A percentile compares a stretch with the other conserved stretches of the same genome.
Evolutionary conservation across 2,329 filamentous ascomycete genomes (phyloP).

Genomic region (Verticillium albo-atrum): DNA sequence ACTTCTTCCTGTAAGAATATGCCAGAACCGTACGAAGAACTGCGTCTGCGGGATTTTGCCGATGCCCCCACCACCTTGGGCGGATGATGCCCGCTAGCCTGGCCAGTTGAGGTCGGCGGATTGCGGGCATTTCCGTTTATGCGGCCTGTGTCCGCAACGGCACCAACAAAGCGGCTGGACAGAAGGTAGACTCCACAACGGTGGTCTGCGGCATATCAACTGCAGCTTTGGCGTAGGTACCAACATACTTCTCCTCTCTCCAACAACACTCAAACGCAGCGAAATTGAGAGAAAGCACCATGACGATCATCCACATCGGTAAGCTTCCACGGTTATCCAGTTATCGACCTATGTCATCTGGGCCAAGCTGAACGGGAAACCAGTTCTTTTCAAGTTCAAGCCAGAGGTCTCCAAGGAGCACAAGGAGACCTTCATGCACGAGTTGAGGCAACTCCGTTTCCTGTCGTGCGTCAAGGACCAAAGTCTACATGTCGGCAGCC

Average conservation of each 20-base stretch:
- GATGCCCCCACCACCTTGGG: too few species aligned
- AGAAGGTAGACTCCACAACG: neutral
- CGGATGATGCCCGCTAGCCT: too few species aligned
- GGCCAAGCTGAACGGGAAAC: neutral
- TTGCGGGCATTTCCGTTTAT: neutral
- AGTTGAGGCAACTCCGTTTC: conserved; percentile 43
- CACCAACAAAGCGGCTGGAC: neutral
- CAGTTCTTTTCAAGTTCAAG: conserved; percentile 47
- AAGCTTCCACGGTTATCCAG: neutral
- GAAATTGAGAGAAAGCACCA: conserved; percentile 6
- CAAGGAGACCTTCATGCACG: conserved; percentile 36
- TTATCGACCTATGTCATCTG: too few species aligned
- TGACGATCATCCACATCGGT: conserved; percentile 32
- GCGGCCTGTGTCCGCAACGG: neutral
- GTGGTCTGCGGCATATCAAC: neutral
- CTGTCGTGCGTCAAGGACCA: conserved; percentile 42
- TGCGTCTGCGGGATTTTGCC: too few species aligned
- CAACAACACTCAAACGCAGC: neutral
- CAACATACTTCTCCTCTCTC: neutral
- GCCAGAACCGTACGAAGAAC: too few species aligned
- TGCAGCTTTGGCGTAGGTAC: neutral
- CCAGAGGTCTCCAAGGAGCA: conserved; percentile 34
- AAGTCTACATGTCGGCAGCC: conserved; percentile 46
- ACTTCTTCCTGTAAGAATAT: too few species aligned
- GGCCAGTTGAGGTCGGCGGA: neutral